Conservation (phyloP, 164 flowering plant genomes). For the Nymphaea thermarum region DNA sequence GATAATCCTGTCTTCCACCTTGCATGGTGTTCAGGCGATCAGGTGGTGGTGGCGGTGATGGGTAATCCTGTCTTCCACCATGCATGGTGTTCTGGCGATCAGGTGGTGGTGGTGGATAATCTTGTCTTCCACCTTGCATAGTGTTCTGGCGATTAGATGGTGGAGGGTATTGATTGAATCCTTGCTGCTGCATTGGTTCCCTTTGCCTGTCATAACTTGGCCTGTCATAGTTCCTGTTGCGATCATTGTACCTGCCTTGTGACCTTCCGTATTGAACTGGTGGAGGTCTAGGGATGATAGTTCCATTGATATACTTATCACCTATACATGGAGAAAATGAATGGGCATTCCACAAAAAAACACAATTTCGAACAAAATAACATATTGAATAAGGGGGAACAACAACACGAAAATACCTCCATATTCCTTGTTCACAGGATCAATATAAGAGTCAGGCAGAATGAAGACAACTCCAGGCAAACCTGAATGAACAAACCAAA, state of each 20-base stretch:
- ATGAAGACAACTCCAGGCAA: slow-evolving; percentile 85
- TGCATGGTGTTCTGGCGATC: neutral
- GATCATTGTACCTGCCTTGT: slow-evolving; percentile 22
- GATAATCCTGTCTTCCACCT: slow-evolving; percentile 23
- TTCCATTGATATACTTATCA: slow-evolving; percentile 83
- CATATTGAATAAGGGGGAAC: neutral
- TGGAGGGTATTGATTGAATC: slow-evolving; percentile 14
- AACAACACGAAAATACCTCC: slow-evolving; percentile 46
- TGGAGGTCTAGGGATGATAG: slow-evolving; percentile 72
- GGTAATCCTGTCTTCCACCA: neutral
- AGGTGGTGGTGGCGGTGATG: neutral
- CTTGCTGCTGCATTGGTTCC: slow-evolving; percentile 21
- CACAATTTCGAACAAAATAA: neutral
- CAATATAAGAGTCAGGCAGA: slow-evolving; percentile 91
- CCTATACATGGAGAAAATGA: slow-evolving; percentile 25
- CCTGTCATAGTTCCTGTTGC: slow-evolving; percentile 25
- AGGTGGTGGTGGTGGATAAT: slow-evolving; percentile 5
- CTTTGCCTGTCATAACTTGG: slow-evolving; percentile 32
- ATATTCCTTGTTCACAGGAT: slow-evolving; percentile 83
- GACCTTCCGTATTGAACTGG: slow-evolving; percentile 52
- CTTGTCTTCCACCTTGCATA: slow-evolving; percentile 25
- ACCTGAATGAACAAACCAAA: slow-evolving; percentile 26
- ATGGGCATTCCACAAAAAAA: neutral
- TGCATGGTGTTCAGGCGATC: slow-evolving; percentile 13
- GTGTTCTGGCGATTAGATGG: slow-evolving; percentile 10